These are phyloP conservation scores for Pezicula carpinea DNA, from an alignment of 2,329 filamentous ascomycete species.

Conservation along the genomic window DNA sequence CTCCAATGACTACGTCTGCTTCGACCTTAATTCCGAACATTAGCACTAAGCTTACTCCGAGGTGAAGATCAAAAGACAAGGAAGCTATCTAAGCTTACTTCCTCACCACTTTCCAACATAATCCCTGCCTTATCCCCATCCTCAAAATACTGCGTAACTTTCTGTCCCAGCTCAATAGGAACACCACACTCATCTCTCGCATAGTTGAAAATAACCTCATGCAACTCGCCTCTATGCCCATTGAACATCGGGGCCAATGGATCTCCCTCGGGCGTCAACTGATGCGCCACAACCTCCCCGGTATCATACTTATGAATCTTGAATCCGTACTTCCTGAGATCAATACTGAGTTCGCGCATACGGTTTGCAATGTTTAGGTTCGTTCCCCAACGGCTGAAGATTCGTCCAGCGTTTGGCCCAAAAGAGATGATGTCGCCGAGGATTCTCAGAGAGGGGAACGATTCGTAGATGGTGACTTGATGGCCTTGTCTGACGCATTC, in stretches of 20 bases:
- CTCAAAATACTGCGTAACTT: constrained; percentile 45
- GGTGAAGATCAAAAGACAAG: too few species aligned
- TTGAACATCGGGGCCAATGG: constrained; percentile 28
- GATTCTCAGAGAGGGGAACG: constrained; percentile 37
- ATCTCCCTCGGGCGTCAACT: constrained; percentile 33
- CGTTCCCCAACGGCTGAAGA: constrained; percentile 49
- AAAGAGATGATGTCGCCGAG: constrained; percentile 49
- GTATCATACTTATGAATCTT: constrained; percentile 39
- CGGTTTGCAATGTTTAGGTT: constrained; percentile 34
- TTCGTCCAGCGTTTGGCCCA: constrained; percentile 51
- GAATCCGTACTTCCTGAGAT: constrained; percentile 35
- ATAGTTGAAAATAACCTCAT: constrained; percentile 46
- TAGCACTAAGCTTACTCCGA: neutral
- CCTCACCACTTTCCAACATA: constrained; percentile 34
- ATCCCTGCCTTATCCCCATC: constrained; percentile 40
- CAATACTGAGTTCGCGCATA: constrained; percentile 14
- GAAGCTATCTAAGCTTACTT: constrained; percentile 13
- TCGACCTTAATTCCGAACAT: constrained; percentile 22
- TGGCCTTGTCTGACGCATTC: constrained; percentile 57
- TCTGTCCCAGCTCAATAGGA: constrained; percentile 48
- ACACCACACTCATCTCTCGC: constrained; percentile 41
- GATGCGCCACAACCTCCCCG: constrained; percentile 34
- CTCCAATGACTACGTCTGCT: constrained; percentile 48
- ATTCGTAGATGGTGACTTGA: constrained; percentile 43
- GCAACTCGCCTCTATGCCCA: constrained; percentile 51